Evolutionary conservation across 148 eudicot species (phyloP), one percentile per base, ranked within the genome.

Genomic region (Rheum nobile): DNA sequence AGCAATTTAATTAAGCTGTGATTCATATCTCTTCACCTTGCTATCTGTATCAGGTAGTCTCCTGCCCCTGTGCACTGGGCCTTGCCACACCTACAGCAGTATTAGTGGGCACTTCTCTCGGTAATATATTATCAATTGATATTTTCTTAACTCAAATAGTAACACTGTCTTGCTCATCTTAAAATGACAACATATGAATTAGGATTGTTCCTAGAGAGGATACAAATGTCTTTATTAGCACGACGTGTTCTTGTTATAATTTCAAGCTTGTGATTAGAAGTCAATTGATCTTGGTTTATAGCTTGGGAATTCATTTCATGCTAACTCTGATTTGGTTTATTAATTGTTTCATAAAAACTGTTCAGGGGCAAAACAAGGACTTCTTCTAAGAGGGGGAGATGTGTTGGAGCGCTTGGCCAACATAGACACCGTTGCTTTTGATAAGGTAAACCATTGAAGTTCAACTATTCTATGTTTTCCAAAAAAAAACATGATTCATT

Each of bases 61-160:
- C 98, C 75, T 94, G 97, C 77, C 98, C 98, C 44, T 94, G 97
- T 80, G 98, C 98, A 39, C 83, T 94, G 78, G 98, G 98, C 78
- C 98, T 94, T 78, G 98, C 98, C 73, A 94, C 98, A 67, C 98
- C 98, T 57, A 94, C 97, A 16, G 98, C 98, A 79, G 91, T 94
- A 75, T 88, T 94, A 55, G 97, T 94, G 77, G 98, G 98, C 76
- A 91, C 97, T 59, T 91, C 98, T 72, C 87, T 91, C 59, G 98
- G 98, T 94, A 79, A 43, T 47, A 75, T 35, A 73, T 31, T n/a
- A 65, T 41, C 6, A 69, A 2, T 46, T 26, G 69, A 38, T 47
- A 35, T 54, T 55, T 24, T 73, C 6, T 65, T 50, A 21, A 52
- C 59, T 19, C 24, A 37, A 17, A 7, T 21, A 19, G 17, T 52